A percentile compares a stretch with the other conserved stretches of the same genome.
Conservation (phyloP, 768 basidiomycete species). For the Pulveroboletus ravenelii region DNA sequence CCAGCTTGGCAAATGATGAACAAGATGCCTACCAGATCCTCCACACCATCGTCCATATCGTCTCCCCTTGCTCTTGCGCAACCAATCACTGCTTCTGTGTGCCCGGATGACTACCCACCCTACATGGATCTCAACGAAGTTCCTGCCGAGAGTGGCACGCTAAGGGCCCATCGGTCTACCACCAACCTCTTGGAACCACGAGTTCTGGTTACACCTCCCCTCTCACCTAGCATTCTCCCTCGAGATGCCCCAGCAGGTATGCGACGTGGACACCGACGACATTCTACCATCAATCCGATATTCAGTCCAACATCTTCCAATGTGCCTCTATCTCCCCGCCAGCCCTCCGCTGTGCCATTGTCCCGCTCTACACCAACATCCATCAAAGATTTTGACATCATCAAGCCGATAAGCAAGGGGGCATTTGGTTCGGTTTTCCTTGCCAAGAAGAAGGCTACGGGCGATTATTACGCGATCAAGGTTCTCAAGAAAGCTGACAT, state of each 20-base stretch:
- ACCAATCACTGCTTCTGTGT: constrained; percentile 70
- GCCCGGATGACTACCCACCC: constrained; percentile 56
- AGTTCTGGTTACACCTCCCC: constrained; percentile 67
- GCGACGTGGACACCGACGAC: constrained; percentile 62
- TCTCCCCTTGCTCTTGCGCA: constrained; percentile 83
- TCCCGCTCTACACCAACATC: constrained; percentile 81
- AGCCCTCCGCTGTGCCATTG: constrained; percentile 71
- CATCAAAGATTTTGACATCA: constrained; percentile 98
- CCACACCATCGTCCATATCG: constrained; percentile 84
- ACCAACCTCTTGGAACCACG: constrained; percentile 63
- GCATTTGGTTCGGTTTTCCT: constrained; percentile 98
- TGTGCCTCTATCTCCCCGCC: constrained; percentile 79
- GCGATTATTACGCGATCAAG: constrained; percentile 99
- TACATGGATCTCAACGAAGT: constrained; percentile 63
- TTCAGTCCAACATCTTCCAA: constrained; percentile 48
- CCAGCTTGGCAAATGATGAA: constrained; percentile 38
- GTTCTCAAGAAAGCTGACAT: constrained; percentile 99
- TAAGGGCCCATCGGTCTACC: constrained; percentile 62
- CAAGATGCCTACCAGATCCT: constrained; percentile 69
- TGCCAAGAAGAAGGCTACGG: constrained; percentile 96
- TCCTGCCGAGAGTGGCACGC: constrained; percentile 34
- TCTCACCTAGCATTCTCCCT: constrained; percentile 57
- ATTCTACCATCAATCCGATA: constrained; percentile 65
- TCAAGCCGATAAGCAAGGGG: constrained; percentile 98
- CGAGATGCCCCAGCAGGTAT: constrained; percentile 41